Evolutionary conservation across 768 basidiomycete species (phyloP).

Genomic region (Auriscalpium microsporum): DNA sequence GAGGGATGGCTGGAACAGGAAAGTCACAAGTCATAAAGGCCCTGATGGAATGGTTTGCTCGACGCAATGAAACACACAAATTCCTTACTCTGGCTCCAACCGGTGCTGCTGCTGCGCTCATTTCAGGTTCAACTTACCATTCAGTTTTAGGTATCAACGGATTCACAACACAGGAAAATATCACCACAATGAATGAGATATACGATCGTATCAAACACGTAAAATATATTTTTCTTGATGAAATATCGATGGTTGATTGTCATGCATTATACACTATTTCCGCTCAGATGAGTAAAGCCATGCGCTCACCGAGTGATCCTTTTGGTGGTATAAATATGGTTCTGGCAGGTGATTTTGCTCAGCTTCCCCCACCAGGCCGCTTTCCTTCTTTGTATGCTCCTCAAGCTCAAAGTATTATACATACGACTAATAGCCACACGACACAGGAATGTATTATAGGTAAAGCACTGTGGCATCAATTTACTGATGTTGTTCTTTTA

Average conservation of each 20-base stretch:
- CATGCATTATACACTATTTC: slow-evolving; percentile 20
- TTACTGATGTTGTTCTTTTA: slow-evolving; percentile 15
- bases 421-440: neutral
- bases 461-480: slow-evolving; percentile 13
- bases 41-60: slow-evolving; percentile 8
- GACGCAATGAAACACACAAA: neutral
- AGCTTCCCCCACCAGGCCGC: slow-evolving; percentile 38
- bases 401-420: neutral
- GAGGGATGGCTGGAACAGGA: slow-evolving; percentile 18
- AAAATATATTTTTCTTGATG: slow-evolving; percentile 34
- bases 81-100: slow-evolving; percentile 16
- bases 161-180: neutral
- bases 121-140: slow-evolving; percentile 19
- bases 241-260: slow-evolving; percentile 35
- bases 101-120: slow-evolving; percentile 9
- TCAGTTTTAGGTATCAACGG: slow-evolving; percentile 5
- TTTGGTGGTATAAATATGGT: slow-evolving; percentile 36
- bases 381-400: slow-evolving; percentile 15
- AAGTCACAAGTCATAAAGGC: slow-evolving; percentile 17
- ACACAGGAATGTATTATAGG: slow-evolving; percentile 8
- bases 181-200: neutral
- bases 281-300: slow-evolving; percentile 15
- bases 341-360: no score
- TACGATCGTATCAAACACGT: slow-evolving; percentile 17
- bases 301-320: slow-evolving; percentile 9